Evolutionary conservation across 768 basidiomycete species (phyloP).

Genomic region (Coprinellus micaceus): DNA sequence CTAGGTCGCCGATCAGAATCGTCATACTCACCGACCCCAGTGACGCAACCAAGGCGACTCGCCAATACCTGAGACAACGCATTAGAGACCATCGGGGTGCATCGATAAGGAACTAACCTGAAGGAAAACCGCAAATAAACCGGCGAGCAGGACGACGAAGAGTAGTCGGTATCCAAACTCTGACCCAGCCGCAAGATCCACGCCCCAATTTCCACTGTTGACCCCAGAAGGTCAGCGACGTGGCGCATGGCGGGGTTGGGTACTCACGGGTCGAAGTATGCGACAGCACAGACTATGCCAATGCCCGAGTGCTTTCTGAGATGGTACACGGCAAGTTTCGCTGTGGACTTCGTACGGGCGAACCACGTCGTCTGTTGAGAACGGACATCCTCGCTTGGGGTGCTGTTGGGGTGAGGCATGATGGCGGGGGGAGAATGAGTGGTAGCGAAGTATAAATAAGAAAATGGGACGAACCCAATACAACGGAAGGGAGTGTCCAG

Average conservation of each 20-base stretch:
- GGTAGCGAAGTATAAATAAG: conserved; percentile 23
- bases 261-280: conserved; percentile 82
- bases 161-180: conserved; percentile 82
- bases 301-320: conserved; percentile 68
- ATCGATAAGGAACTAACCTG: conserved; percentile 47
- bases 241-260: conserved; percentile 13
- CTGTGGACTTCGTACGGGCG: conserved; percentile 29
- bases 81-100: neutral
- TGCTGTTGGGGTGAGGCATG: conserved; percentile 25
- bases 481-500: conserved; percentile 30
- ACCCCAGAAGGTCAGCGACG: conserved; percentile 1
- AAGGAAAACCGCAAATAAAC: conserved; percentile 76
- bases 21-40: conserved; percentile 59
- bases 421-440: conserved; percentile 15
- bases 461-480: conserved; percentile 35
- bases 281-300: conserved; percentile 84
- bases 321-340: conserved; percentile 42
- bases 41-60: conserved; percentile 77
- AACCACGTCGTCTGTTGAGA: conserved; percentile 9
- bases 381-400: conserved; percentile 6
- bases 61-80: conserved; percentile 58
- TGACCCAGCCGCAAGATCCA: conserved; percentile 85
- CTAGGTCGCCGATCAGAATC: no score
- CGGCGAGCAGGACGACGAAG: conserved; percentile 80
- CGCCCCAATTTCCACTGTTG: conserved; percentile 83